Evolutionary conservation across 1,284 basidiomycete genomes (phyloP).

Genomic region (Phylloporus gajari): DNA sequence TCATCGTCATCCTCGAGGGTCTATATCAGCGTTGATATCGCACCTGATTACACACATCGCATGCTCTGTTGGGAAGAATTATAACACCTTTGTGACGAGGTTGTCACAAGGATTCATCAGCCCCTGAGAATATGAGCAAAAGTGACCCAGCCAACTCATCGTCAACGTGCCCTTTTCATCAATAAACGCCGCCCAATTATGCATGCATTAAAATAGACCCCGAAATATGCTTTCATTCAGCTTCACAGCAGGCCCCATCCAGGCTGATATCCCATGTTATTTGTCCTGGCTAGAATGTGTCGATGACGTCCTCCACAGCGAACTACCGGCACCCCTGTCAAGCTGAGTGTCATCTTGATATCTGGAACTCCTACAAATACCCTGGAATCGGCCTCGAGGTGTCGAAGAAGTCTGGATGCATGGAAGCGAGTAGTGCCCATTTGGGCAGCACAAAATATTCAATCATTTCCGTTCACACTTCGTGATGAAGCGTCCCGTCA

Average conservation of each 20-base stretch:
- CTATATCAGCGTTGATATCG: constrained; percentile 74
- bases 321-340: too few relatives aligned
- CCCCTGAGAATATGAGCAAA: too few relatives aligned
- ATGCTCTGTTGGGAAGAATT: too few relatives aligned
- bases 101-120: constrained; percentile 91
- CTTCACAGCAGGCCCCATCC: constrained; percentile 92
- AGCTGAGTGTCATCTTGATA: too few relatives aligned
- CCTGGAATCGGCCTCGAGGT: too few relatives aligned
- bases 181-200: constrained; percentile 95
- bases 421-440: constrained; percentile 72
- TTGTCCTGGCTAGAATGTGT: too few relatives aligned
- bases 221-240: constrained; percentile 94
- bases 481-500: constrained; percentile 29
- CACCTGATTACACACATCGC: constrained; percentile 73
- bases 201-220: constrained; percentile 90
- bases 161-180: constrained; percentile 58
- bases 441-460: constrained; percentile 79
- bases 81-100: constrained; percentile 72
- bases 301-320: constrained; percentile 73
- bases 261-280: too few relatives aligned
- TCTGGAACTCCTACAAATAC: too few relatives aligned
- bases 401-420: too few relatives aligned
- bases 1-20: constrained; percentile 84
- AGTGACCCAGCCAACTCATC: not conserved
- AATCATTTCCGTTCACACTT: too few relatives aligned